Evolutionary conservation across 2,329 filamentous ascomycete species (phyloP), one percentile per base, ranked within the genome.

Genomic region (Pseudogymnoascus verrucosus): DNA sequence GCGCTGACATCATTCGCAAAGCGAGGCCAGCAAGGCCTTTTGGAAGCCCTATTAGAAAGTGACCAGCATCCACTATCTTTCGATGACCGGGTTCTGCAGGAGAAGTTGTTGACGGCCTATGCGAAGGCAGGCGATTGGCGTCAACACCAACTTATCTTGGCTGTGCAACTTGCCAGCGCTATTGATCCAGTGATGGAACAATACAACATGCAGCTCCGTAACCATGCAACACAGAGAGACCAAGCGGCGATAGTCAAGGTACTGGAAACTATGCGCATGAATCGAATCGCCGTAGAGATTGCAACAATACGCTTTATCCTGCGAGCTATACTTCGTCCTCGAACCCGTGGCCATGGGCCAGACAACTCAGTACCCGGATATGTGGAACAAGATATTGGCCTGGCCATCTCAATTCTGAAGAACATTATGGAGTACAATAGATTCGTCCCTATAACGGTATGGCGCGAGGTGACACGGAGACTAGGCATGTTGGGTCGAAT

Each of bases 31-130:
- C 40, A 61, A 7, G 65, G 69, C 23, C 63, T 68, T 36, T 65
- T 74, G 10, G 63, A 71, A 42, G 68, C 68, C 14, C 66, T 74
- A 12, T 54, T 74, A 26, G 76, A 78, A 40, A 86, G 80, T 67
- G 86, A 89, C 70, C 82, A 87, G 64, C 86, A 89, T 74, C 85
- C 85, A 1, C 85, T 88, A 65, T 78, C 81, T 6, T 80, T 87
- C 60, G 85, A 86, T 67, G 81, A 89, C 69, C 67, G 65, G 4
- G 67, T 75, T 4, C 74, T 83, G 10, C 86, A 88, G 69, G 79
- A 83, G 65, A 74, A 75, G 3, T 74, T 89, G 4, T 75, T 89
- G 2, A 67, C 76, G 4, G 77, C 77, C 11, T 85, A 83, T 69
- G 77, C 84, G 23, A 72, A 78, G n/a, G 72, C 74, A 31, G 74